Conservation (phyloP, 192 early-diverging fungal species). For the Coemansia sp. region DNA sequence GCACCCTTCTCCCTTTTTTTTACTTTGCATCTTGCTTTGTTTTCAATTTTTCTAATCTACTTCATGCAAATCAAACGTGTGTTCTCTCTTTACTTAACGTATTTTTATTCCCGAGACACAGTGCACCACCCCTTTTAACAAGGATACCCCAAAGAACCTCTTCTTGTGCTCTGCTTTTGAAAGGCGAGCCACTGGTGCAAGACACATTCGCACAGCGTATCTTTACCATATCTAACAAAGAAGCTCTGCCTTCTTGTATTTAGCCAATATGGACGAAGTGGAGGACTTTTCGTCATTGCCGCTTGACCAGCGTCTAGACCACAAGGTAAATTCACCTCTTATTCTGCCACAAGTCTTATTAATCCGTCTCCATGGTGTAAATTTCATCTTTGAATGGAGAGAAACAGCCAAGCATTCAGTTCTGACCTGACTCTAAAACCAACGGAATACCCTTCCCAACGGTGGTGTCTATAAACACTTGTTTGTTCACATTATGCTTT, state of each 20-base stretch:
- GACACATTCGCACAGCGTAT: background rate
- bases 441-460: background rate
- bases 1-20: background rate
- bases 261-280: conserved; percentile 55
- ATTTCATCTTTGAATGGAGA: background rate
- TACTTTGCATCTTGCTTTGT: background rate
- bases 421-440: background rate
- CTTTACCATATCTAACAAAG: background rate
- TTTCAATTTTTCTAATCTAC: background rate
- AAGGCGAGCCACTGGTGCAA: background rate
- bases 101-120: background rate
- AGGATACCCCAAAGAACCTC: background rate
- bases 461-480: background rate
- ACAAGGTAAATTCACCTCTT: conserved; percentile 66
- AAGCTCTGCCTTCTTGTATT: background rate
- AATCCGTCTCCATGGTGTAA: background rate
- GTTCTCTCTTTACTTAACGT: background rate
- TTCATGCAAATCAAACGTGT: conserved; percentile 3
- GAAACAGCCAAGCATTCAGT: background rate
- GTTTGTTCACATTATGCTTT: background rate
- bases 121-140: too few species aligned
- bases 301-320: conserved; percentile 74
- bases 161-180: background rate
- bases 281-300: conserved; percentile 80
- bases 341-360: background rate